These are phyloP conservation scores for Ligustrum vulgare DNA, from an alignment of 257 asterid genomes.

Conservation along the genomic window DNA sequence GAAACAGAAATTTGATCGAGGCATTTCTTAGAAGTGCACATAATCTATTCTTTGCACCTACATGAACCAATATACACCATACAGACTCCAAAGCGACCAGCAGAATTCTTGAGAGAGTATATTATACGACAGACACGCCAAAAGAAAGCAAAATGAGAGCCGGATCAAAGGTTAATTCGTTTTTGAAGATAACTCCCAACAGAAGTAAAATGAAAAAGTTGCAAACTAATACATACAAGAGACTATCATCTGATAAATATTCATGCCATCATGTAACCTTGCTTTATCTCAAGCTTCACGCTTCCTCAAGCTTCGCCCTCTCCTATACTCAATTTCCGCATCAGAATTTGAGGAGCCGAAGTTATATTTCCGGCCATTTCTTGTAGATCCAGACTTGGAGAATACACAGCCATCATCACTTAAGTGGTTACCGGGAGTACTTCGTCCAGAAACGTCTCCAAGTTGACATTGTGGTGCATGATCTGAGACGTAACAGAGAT, in stretches of 20 bases:
- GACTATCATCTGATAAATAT: slow-evolving; percentile 17
- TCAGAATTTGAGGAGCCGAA: slow-evolving; percentile 79
- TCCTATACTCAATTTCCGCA: slow-evolving; percentile 87
- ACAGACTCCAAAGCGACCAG: not conserved
- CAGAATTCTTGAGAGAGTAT: not conserved
- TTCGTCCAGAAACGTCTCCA: slow-evolving; percentile 42
- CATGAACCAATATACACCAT: not conserved
- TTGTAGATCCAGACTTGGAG: slow-evolving; percentile 52
- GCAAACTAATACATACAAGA: slow-evolving; percentile 33
- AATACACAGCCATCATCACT: slow-evolving; percentile 68
- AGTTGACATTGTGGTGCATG: slow-evolving; percentile 38
- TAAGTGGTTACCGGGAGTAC: slow-evolving; percentile 42
- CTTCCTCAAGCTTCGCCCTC: slow-evolving; percentile 87
- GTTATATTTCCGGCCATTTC: slow-evolving; percentile 56
- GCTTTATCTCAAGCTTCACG: slow-evolving; percentile 38
- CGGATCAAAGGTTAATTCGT: slow-evolving; percentile 32
- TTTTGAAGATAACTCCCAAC: slow-evolving; percentile 29
- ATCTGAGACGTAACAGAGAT: slow-evolving; percentile 41
- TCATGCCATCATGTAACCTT: slow-evolving; percentile 42
- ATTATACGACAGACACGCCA: not conserved
- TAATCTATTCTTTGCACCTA: not conserved
- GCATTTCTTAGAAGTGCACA: not conserved
- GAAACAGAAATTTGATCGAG: not conserved
- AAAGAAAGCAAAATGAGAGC: slow-evolving; percentile 17
- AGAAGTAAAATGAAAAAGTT: slow-evolving; percentile 25